Evolutionary conservation across 2,329 filamentous ascomycete genomes (phyloP).

Genomic region (Ophiocordyceps australis): DNA sequence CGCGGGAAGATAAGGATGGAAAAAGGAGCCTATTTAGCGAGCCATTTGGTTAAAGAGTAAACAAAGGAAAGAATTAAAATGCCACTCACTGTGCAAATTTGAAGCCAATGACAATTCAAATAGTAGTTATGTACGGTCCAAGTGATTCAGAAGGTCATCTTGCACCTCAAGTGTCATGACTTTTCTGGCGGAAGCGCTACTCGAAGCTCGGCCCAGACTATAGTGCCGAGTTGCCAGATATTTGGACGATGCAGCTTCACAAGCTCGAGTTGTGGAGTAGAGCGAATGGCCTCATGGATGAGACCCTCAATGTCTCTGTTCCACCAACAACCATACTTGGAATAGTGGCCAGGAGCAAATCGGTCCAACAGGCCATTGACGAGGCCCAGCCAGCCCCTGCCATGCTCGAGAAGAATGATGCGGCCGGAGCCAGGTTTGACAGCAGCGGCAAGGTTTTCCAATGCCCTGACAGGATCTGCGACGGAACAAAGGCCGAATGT

Average conservation of each 20-base stretch:
- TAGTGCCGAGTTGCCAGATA: conserved; percentile 35
- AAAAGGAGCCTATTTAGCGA: too few species aligned
- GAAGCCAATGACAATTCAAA: too few species aligned
- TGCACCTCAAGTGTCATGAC: too few species aligned
- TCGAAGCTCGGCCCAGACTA: conserved; percentile 38
- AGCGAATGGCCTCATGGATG: conserved; percentile 26
- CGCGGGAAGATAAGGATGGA: too few species aligned
- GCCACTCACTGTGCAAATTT: too few species aligned
- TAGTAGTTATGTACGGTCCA: too few species aligned
- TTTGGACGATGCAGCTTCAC: conserved; percentile 33
- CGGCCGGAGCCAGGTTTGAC: conserved; percentile 36
- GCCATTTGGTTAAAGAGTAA: too few species aligned
- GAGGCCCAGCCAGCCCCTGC: conserved; percentile 32
- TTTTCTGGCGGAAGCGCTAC: too few species aligned
- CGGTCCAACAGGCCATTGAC: conserved; percentile 38
- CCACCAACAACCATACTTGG: conserved; percentile 49
- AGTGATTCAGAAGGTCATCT: too few species aligned
- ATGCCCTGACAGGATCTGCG: conserved; percentile 31
- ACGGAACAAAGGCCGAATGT: conserved; percentile 49
- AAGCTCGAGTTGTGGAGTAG: conserved; percentile 35
- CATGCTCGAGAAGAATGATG: conserved; percentile 45
- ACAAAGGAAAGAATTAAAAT: too few species aligned
- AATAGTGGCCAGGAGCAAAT: conserved; percentile 34
- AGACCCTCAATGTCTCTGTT: conserved; percentile 42
- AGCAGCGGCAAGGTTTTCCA: conserved; percentile 31